Evolutionary conservation across 1,284 basidiomycete species (phyloP).

Genomic region (Cryptococcus neoformans): DNA sequence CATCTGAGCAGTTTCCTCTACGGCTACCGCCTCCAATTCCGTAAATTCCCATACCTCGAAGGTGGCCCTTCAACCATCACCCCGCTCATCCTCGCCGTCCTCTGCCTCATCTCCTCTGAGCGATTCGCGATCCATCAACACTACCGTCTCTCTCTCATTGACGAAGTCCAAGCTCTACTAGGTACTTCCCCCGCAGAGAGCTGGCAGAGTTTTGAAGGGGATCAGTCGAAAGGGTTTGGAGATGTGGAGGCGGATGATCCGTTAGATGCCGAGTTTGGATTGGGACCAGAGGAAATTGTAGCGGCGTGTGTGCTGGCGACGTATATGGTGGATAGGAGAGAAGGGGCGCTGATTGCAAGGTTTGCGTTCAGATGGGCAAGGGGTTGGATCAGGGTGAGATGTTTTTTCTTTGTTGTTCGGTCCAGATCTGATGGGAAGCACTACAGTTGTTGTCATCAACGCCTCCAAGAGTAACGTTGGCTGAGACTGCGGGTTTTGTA

Average conservation of each 20-base stretch:
- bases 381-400: slow-evolving; percentile 41
- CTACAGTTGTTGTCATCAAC: slow-evolving; percentile 11
- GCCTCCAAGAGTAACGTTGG: slow-evolving; percentile 19
- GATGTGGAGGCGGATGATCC: slow-evolving; percentile 21
- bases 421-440: background rate
- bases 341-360: slow-evolving; percentile 31
- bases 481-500: slow-evolving; percentile 30
- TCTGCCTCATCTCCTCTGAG: slow-evolving; percentile 40
- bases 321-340: slow-evolving; percentile 31
- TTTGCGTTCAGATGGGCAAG: slow-evolving; percentile 43
- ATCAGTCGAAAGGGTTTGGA: slow-evolving; percentile 4
- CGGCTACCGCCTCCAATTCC: slow-evolving; percentile 38
- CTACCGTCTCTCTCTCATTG: slow-evolving; percentile 22
- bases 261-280: slow-evolving; percentile 43
- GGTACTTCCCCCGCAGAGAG: slow-evolving; percentile 36
- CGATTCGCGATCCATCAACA: slow-evolving; percentile 25
- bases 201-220: slow-evolving; percentile 17
- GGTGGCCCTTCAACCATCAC: slow-evolving; percentile 38
- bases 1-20: slow-evolving; percentile 34
- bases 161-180: slow-evolving; percentile 28
- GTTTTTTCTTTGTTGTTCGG: background rate
- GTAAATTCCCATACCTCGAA: slow-evolving; percentile 40
- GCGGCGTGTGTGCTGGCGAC: slow-evolving; percentile 36
- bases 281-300: slow-evolving; percentile 48
- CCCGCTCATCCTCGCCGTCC: slow-evolving; percentile 41